A percentile compares a stretch with the other conserved stretches of the same genome.
Conservation (phyloP, 2,329 filamentous ascomycete genomes). For the Xylaria sp. region DNA sequence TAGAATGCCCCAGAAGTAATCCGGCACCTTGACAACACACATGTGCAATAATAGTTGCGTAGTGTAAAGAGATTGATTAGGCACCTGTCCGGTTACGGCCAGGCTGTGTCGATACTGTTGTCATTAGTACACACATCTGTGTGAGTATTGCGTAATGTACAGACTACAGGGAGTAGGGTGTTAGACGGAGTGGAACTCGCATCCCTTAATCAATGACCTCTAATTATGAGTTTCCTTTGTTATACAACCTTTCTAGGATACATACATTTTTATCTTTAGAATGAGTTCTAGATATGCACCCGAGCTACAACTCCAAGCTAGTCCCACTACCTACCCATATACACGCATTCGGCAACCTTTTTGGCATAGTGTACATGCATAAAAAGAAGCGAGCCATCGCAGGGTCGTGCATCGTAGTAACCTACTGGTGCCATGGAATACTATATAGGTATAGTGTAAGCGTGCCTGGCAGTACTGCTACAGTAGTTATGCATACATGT, state of each 20-base stretch:
- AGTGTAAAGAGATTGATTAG: neutral
- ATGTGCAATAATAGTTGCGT: neutral
- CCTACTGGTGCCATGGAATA: neutral
- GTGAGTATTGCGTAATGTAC: neutral
- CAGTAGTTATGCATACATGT: neutral
- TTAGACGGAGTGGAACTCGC: conserved; percentile 5
- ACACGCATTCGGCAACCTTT: neutral
- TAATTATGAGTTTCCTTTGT: conserved; percentile 3
- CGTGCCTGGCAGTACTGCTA: conserved; percentile 7
- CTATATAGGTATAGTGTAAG: neutral
- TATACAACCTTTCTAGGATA: neutral
- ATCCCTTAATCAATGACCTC: conserved; percentile 19
- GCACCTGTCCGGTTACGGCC: conserved; percentile 1
- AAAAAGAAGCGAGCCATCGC: neutral
- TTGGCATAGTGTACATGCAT: conserved; percentile 1
- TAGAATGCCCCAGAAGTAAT: neutral
- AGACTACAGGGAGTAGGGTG: neutral
- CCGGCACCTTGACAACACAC: neutral
- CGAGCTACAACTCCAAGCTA: too few relatives aligned
- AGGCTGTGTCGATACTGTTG: neutral
- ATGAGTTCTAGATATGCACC: neutral
- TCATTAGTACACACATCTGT: neutral
- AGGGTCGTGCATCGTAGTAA: neutral
- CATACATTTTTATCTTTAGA: neutral
- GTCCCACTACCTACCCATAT: neutral